Conservation (phyloP, 2,329 filamentous ascomycete genomes). For the Ophiostoma sp. region DNA sequence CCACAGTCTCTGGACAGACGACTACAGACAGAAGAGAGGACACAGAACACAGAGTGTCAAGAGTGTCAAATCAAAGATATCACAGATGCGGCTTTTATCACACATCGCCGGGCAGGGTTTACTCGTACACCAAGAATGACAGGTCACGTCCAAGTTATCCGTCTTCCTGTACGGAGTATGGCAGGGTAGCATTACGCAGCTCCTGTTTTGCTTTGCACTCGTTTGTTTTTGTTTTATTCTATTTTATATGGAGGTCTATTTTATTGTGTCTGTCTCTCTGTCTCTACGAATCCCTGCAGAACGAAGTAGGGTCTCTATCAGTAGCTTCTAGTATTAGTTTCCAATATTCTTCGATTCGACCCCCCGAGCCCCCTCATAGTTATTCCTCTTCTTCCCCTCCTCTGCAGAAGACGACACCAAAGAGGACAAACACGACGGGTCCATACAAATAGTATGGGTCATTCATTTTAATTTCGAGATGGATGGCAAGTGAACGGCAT, state of each 20-base stretch:
- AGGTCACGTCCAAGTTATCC: background rate
- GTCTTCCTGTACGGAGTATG: background rate
- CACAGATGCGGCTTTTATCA: conserved; percentile 4
- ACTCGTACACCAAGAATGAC: background rate
- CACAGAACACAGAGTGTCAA: background rate
- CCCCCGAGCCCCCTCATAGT: background rate
- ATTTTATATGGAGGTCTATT: too few relatives aligned
- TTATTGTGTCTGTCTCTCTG: too few relatives aligned
- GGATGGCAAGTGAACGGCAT: too few relatives aligned
- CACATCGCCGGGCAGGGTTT: background rate
- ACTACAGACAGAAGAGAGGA: background rate
- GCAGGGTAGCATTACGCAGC: conserved; percentile 6
- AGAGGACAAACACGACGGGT: background rate
- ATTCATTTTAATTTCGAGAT: background rate
- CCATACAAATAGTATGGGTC: background rate
- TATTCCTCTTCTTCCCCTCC: conserved; percentile 7
- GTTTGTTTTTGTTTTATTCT: too few relatives aligned
- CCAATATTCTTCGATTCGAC: background rate
- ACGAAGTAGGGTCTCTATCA: background rate
- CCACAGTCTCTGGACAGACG: background rate
- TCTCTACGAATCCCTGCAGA: too few relatives aligned
- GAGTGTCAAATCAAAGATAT: background rate
- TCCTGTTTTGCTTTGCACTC: background rate
- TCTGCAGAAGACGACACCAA: background rate
- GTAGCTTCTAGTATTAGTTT: background rate